Base-by-base conservation (phyloP, 2,329 filamentous ascomycete species). In the Calonectria fujianensis region DNA sequence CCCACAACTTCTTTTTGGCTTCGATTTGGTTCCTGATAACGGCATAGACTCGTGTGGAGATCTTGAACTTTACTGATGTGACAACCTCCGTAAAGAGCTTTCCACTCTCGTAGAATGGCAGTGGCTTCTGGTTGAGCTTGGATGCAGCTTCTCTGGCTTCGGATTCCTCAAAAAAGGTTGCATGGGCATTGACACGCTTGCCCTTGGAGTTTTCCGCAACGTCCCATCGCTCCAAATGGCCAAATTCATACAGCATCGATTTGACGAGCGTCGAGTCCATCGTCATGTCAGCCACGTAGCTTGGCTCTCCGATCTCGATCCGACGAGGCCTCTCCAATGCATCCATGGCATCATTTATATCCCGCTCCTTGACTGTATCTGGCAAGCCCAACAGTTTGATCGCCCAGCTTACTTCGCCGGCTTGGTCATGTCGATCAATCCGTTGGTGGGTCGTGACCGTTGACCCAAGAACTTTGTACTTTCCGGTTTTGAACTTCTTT, bases 111-210 rank as follows among this genome's bases (percentile, higher is more conserved):
- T 83, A 76, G 16, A 86, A 85, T 0, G 81, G 74, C 8, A 89
- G 51, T 4, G 63, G 67, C 9, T 29, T 80, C 6, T 82, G 72
- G 59, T 87, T 76, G 0, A 88, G 80, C 1, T 73, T 71, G n/a
- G 57, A 70, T 2, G 78, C 82, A 0, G 85, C 87, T 13, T 83
- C 75, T 52, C 76, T 76, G 0, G 87, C 87, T 50, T 86, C 82
- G 0, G 79, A 79, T 64, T 86, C 85, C 1, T 85, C 77, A 5
- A 79, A 27, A 57, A 88, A 90, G 2, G 80, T 78, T 1, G 84
- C 87, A 18, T 80, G 82, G 0, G 84, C 87, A 74, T 87, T 87
- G 24, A 85, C 72, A 3, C 86, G 81, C 70, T 85, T 87, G 3
- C 82, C 82, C 0, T 75, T 68, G 4, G 73, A 57, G 9, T 78